These are phyloP conservation scores for Galeopsis tetrahit DNA, from an alignment of 257 asterid genomes.

Conservation along the genomic window DNA sequence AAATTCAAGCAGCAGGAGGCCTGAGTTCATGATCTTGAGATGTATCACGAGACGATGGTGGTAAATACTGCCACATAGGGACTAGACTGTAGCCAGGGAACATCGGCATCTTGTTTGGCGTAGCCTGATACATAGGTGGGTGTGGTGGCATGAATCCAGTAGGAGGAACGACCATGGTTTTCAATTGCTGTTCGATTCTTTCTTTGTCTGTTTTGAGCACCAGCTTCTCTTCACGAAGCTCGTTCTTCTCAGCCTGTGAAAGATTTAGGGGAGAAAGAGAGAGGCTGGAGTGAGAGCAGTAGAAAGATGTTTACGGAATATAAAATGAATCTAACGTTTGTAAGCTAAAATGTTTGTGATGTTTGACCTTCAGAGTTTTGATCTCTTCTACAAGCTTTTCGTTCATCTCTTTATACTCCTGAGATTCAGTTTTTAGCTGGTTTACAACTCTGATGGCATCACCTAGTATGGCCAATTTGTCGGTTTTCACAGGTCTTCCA, in stretches of 20 bases:
- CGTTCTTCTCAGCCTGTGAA: conserved; percentile 77
- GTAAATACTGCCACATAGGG: conserved; percentile 90
- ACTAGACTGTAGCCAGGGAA: conserved; percentile 71
- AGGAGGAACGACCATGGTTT: conserved; percentile 54
- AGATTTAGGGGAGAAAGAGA: not conserved
- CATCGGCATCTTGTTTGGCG: conserved; percentile 67
- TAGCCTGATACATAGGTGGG: conserved; percentile 62
- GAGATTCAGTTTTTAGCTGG: conserved; percentile 72
- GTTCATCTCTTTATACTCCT: conserved; percentile 67
- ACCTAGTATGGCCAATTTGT: conserved; percentile 80
- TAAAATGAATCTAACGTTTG: not conserved
- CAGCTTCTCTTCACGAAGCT: conserved; percentile 84
- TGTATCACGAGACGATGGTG: conserved; percentile 69
- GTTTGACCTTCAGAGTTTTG: conserved; percentile 73
- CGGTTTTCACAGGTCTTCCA: conserved; percentile 81
- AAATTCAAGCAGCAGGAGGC: conserved; percentile 85
- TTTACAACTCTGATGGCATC: conserved; percentile 74
- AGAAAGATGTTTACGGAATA: not conserved
- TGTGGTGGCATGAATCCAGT: conserved; percentile 70
- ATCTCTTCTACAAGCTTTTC: conserved; percentile 80
- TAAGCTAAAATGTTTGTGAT: not conserved
- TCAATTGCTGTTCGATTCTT: conserved; percentile 77
- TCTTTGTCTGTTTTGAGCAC: conserved; percentile 75
- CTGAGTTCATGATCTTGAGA: conserved; percentile 78
- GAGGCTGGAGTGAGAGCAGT: not conserved